phyloP scores from a whole-genome alignment of 2,329 filamentous ascomycete genomes.

The Pseudocercospora fuligena region DNA sequence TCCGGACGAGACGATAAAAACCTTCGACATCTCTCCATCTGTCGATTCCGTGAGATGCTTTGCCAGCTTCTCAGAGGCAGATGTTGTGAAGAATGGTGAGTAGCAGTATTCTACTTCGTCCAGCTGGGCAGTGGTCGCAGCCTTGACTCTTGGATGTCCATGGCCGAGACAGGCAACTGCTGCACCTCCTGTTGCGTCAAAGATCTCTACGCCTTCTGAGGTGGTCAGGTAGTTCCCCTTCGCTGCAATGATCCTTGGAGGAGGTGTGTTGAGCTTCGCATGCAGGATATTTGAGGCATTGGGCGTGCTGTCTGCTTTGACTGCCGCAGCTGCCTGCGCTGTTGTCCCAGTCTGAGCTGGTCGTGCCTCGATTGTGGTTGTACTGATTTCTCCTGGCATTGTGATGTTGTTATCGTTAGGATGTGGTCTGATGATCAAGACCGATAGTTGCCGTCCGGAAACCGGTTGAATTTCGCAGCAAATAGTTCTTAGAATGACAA shows the following conservation, averaged over 20 bases:
- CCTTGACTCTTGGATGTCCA: conserved; percentile 50
- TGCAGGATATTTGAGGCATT: conserved; percentile 48
- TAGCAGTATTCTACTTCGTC: conserved; percentile 62
- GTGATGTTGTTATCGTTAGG: not conserved
- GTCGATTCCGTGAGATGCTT: conserved; percentile 54
- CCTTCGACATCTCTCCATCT: conserved; percentile 55
- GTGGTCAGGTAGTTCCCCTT: conserved; percentile 57
- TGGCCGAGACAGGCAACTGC: conserved; percentile 74
- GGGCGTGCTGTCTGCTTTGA: not conserved
- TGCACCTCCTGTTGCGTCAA: conserved; percentile 74
- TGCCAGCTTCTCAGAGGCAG: conserved; percentile 58
- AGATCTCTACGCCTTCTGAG: conserved; percentile 60
- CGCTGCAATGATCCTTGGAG: conserved; percentile 53
- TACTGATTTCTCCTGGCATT: conserved; percentile 2
- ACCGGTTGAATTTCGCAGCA: not conserved
- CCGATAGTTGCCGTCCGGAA: not conserved
- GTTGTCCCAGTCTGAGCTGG: conserved; percentile 20
- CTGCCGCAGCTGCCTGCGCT: conserved; percentile 21
- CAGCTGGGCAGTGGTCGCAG: conserved; percentile 64
- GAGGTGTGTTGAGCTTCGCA: conserved; percentile 50
- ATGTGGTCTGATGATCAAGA: not conserved
- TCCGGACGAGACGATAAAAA: conserved; percentile 59
- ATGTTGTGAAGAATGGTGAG: conserved; percentile 61
- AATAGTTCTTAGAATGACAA: too few relatives aligned
- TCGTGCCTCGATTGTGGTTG: not conserved